Evolutionary conservation across 441 rosid species (phyloP).

Genomic region (Pelargonium fulgidum): DNA sequence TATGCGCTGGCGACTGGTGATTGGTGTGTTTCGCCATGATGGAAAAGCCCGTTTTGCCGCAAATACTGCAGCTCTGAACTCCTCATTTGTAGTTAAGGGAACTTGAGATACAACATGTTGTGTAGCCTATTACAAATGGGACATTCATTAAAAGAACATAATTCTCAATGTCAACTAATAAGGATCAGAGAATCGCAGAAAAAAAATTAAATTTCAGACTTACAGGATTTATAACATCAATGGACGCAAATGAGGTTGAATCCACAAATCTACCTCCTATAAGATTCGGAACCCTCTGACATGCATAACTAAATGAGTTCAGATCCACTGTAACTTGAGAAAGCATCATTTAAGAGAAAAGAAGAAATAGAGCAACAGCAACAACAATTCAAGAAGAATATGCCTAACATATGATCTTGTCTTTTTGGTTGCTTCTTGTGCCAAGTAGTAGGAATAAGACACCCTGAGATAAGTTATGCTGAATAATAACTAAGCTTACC

Average conservation of each 20-base stretch:
- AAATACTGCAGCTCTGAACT: constrained; percentile 50
- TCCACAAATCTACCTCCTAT: constrained; percentile 52
- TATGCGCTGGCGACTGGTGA: constrained; percentile 45
- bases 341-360: constrained; percentile 9
- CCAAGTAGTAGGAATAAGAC: no score
- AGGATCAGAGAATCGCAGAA: no score
- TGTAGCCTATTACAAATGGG: constrained; percentile 35
- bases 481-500: constrained; percentile 24
- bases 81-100: constrained; percentile 48
- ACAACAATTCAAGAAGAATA: no score
- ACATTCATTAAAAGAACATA: background rate
- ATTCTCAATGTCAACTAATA: constrained; percentile 4
- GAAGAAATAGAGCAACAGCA: no score
- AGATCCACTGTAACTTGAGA: constrained; percentile 18
- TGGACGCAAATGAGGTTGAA: constrained; percentile 19
- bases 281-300: constrained; percentile 34
- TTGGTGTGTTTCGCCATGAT: constrained; percentile 45
- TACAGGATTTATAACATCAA: constrained; percentile 58
- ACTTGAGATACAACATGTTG: constrained; percentile 52
- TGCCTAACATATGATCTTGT: no score
- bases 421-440: no score
- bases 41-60: constrained; percentile 55
- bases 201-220: constrained; percentile 19
- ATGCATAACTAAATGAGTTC: constrained; percentile 14
- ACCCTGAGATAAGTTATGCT: no score